phyloP scores from a whole-genome alignment of 306 rosid genomes.

The Quercus mongolica region DNA sequence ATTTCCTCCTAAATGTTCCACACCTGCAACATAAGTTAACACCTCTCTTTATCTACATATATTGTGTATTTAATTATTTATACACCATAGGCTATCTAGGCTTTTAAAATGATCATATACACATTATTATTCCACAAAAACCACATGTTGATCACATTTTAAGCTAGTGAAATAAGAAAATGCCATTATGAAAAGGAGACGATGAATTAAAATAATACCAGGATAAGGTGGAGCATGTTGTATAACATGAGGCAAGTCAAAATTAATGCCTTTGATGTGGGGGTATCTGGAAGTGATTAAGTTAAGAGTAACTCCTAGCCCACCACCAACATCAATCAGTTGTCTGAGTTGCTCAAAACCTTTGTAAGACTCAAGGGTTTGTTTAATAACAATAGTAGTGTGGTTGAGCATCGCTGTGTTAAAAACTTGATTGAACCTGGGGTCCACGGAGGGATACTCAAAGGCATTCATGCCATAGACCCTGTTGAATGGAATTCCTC shows the following conservation, averaged over 20 bases:
- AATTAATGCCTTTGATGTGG: slow-evolving; percentile 1
- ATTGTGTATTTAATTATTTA: not conserved
- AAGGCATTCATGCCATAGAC: slow-evolving; percentile 8
- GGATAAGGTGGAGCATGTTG: slow-evolving; percentile 12
- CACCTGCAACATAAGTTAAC: slow-evolving; percentile 6
- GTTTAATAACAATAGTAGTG: not conserved
- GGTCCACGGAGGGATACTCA: slow-evolving; percentile 15
- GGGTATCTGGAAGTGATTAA: slow-evolving; percentile 3
- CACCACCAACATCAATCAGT: slow-evolving; percentile 1
- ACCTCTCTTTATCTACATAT: not conserved
- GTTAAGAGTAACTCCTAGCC: not conserved
- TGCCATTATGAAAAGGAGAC: too few species aligned
- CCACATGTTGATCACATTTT: too few species aligned
- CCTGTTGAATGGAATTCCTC: slow-evolving; percentile 26
- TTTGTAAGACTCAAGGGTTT: not conserved
- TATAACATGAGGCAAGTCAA: not conserved
- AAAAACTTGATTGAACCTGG: slow-evolving; percentile 11
- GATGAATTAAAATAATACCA: not conserved
- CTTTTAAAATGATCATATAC: not conserved
- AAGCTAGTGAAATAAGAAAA: too few species aligned
- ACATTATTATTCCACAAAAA: too few species aligned
- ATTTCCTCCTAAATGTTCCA: slow-evolving; percentile 32
- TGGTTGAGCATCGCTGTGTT: slow-evolving; percentile 25
- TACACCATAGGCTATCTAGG: not conserved
- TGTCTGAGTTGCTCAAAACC: not conserved